Conservation (phyloP, 768 basidiomycete species). For the Lactifluus subvellereus region DNA sequence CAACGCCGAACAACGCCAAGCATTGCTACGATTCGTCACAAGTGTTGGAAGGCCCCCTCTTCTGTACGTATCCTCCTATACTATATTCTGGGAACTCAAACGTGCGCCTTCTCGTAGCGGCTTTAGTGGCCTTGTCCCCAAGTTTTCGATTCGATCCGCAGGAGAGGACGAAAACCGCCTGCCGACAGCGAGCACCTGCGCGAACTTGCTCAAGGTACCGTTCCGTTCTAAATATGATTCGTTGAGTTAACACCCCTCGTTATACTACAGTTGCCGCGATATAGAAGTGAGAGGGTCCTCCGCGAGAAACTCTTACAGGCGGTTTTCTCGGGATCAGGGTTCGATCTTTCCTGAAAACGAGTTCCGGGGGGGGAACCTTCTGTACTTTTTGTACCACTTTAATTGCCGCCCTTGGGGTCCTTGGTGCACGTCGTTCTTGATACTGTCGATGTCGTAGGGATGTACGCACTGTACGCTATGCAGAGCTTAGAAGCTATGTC, state of each 20-base stretch:
- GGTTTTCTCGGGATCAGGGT: slow-evolving; percentile 83
- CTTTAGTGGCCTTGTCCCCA: slow-evolving; percentile 81
- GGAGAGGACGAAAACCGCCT: slow-evolving; percentile 66
- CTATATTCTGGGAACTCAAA: neutral
- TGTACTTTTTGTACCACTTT: neutral
- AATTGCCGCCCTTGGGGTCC: neutral
- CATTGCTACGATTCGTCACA: slow-evolving; percentile 85
- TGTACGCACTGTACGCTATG: too few relatives aligned
- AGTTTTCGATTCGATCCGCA: slow-evolving; percentile 80
- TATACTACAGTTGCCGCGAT: slow-evolving; percentile 57
- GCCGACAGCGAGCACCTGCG: slow-evolving; percentile 47
- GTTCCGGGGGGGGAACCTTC: too few relatives aligned
- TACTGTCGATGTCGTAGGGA: too few relatives aligned
- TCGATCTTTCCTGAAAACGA: slow-evolving; percentile 72
- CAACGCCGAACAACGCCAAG: slow-evolving; percentile 36
- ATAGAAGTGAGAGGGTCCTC: slow-evolving; percentile 55
- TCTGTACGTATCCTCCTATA: slow-evolving; percentile 43
- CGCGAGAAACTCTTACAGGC: slow-evolving; percentile 78
- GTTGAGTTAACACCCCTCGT: neutral
- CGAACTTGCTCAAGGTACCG: slow-evolving; percentile 82
- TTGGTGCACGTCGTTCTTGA: too few relatives aligned
- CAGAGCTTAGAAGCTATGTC: too few relatives aligned
- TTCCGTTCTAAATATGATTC: neutral
- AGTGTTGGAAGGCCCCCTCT: slow-evolving; percentile 87
- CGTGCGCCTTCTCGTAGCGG: slow-evolving; percentile 40